Conservation (phyloP, 305 asterid species). For the Fraxinus platypoda region DNA sequence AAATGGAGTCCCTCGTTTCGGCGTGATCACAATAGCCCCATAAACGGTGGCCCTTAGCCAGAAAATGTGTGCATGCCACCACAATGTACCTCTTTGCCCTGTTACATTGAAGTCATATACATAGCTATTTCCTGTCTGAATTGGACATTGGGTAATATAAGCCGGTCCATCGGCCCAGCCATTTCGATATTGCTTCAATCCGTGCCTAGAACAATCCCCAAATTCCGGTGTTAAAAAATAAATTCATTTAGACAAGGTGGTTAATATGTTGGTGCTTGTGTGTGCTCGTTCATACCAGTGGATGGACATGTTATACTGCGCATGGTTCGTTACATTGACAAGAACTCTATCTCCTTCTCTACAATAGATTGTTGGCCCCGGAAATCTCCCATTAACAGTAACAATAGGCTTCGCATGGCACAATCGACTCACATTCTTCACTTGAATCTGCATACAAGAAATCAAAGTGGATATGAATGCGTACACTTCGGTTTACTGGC, state of each 20-base stretch:
- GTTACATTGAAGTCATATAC: conserved; percentile 36
- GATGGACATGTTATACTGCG: conserved; percentile 36
- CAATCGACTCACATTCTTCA: conserved; percentile 37
- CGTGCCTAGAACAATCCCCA: conserved; percentile 25
- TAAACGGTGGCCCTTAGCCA: conserved; percentile 38
- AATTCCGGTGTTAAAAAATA: neutral
- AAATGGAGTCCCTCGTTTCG: conserved; percentile 34
- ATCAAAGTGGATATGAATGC: neutral
- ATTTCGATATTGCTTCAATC: conserved; percentile 35
- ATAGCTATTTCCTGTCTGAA: conserved; percentile 32
- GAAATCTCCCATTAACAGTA: conserved; percentile 34
- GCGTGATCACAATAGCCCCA: conserved; percentile 34
- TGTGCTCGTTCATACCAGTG: conserved; percentile 26
- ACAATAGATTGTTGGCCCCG: conserved; percentile 35
- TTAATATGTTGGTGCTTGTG: neutral
- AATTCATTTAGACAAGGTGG: neutral
- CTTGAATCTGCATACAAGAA: conserved; percentile 27
- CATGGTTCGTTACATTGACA: conserved; percentile 36
- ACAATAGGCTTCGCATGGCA: conserved; percentile 41
- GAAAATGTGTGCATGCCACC: conserved; percentile 42
- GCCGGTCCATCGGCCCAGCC: conserved; percentile 41
- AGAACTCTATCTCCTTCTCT: conserved; percentile 37
- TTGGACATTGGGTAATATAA: conserved; percentile 35
- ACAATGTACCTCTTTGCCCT: conserved; percentile 37
- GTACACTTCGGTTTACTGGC: neutral